Base-by-base conservation (phyloP, 1,139 yeast genomes). In the Diutina catenulata region DNA sequence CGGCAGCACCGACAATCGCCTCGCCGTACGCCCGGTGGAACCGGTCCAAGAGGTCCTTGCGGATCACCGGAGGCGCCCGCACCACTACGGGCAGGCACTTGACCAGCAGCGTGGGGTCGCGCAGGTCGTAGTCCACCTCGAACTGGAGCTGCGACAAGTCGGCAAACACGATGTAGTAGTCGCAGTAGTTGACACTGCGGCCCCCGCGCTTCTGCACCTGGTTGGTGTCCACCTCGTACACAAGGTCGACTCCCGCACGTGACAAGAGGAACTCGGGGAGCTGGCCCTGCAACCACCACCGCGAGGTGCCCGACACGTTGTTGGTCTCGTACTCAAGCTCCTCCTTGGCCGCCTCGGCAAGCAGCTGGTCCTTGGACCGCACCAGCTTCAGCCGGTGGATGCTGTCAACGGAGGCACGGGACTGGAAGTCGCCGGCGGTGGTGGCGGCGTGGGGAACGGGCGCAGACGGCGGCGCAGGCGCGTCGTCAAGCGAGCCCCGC, bases 121-220 rank as follows among this genome's bases (percentile, higher is more conserved):
- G 60, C 15, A 55, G 49, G 38, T 78, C 78, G 50, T 64, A 84
- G 33, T 70, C 67, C 7, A 75, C 61, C 44, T 76, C 76, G 45
- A 82, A 57, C 1, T 71, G 57, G 14, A 80, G 63, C 49, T 81
- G 87, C 2, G 91, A 72, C 46, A 80, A 76, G 52, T 83, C 94
- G 43, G 73, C 75, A 53, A 78, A 81, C 36, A 87, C 57, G 14
- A 87, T 66, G 53, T 84, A 86, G 47, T 80, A 77, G 45, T 82
- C 91, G 41, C 80, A 68, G 43, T 73, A 67, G 5, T 66, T 58
- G 37, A 76, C 56, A 4, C 48, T 49, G 35, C 71, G 61, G 19
- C 74, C 74, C 10, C 76, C 75, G 46, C 95, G 73, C 50, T 80
- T 81, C 13, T 49, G 48, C 11, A 79, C 59, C 15, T 57, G 53